Evolutionary conservation across 1,284 basidiomycete genomes (phyloP).

Genomic region (Sanghuangporus baumii): DNA sequence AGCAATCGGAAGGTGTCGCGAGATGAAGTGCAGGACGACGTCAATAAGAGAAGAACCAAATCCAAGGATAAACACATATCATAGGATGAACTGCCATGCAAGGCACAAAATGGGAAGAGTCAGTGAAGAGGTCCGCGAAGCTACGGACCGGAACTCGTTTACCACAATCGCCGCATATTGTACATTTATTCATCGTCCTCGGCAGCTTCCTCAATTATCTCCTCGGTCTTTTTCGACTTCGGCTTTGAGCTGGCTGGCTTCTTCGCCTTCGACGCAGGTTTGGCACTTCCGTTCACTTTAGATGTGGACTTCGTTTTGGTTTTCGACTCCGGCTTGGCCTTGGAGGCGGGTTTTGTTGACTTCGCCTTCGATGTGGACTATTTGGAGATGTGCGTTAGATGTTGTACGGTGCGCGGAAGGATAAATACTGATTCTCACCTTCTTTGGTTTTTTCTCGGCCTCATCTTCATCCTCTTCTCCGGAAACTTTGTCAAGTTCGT

Average conservation of each 20-base stretch:
- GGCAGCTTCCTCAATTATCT: slow-evolving; percentile 2
- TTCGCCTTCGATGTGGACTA: not conserved
- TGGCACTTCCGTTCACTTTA: slow-evolving; percentile 6
- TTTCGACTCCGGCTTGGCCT: slow-evolving; percentile 2
- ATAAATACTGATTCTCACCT: not conserved
- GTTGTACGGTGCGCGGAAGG: not conserved
- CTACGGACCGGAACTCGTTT: not conserved
- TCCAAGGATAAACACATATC: too few species aligned
- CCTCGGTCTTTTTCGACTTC: slow-evolving; percentile 10
- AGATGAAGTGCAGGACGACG: too few species aligned
- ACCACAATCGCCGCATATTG: not conserved
- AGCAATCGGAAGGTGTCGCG: not conserved
- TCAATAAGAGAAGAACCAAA: too few species aligned
- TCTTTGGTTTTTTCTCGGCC: slow-evolving; percentile 41
- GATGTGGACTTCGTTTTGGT: slow-evolving; percentile 1
- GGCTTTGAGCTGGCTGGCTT: slow-evolving; percentile 1
- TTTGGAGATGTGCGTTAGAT: not conserved
- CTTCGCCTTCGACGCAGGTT: slow-evolving; percentile 2
- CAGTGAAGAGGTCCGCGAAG: not conserved
- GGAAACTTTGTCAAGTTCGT: slow-evolving; percentile 15
- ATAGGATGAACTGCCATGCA: not conserved
- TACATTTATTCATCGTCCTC: slow-evolving; percentile 4
- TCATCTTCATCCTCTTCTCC: slow-evolving; percentile 19
- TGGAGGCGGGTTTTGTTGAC: not conserved
- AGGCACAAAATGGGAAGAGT: not conserved